A percentile compares a stretch with the other conserved stretches of the same genome.
phyloP scores from a whole-genome alignment of 1,139 yeast genomes.

The Suhomyces yuchorum region DNA sequence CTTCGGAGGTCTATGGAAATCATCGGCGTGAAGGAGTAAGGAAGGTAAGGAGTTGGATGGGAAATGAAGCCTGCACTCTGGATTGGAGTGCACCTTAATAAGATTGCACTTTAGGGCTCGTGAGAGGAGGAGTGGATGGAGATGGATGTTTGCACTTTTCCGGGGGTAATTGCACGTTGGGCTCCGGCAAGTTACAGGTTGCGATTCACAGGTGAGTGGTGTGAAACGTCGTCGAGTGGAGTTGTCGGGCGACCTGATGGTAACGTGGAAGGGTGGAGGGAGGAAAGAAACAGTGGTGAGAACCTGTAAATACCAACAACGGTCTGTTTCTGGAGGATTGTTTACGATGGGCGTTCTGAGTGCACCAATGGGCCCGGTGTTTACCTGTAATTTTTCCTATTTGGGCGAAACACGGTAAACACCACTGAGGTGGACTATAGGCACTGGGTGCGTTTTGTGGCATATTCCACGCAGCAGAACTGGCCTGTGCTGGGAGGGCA shows the following conservation, averaged over 20 bases:
- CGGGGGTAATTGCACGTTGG: neutral
- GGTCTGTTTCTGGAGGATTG: neutral
- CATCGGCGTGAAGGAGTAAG: slow-evolving; percentile 20
- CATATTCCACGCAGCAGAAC: neutral
- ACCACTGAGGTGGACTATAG: neutral
- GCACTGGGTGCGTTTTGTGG: neutral
- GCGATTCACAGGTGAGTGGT: neutral
- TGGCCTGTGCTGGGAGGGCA: too few relatives aligned
- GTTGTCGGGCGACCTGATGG: too few relatives aligned
- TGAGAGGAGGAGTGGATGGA: neutral
- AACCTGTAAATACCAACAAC: neutral
- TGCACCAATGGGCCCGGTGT: slow-evolving; percentile 2
- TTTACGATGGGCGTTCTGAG: slow-evolving; percentile 1
- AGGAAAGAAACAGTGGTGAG: neutral
- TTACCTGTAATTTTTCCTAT: slow-evolving; percentile 10
- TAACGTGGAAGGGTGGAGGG: neutral
- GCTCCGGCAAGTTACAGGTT: neutral
- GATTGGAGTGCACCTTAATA: neutral
- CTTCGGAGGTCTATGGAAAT: slow-evolving; percentile 34
- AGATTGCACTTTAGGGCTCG: neutral
- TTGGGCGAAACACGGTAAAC: slow-evolving; percentile 12
- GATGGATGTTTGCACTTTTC: neutral
- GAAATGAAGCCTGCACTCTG: neutral
- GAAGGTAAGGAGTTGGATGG: neutral
- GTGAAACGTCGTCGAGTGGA: neutral